Base-by-base conservation (phyloP, 305 asterid species). In the Plantago coronopus region DNA sequence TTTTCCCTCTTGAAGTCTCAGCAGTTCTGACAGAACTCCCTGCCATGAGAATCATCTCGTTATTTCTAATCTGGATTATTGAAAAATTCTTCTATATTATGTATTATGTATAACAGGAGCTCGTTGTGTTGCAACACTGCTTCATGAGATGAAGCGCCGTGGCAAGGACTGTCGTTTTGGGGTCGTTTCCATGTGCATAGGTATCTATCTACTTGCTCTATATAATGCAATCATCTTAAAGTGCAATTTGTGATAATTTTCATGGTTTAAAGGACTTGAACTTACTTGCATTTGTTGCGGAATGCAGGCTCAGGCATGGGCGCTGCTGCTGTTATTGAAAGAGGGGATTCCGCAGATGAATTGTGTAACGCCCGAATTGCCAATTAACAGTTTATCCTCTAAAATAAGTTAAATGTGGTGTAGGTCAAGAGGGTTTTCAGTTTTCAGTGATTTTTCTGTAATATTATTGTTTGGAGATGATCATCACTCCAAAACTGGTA, bases 101-200 rank as follows among this genome's bases (percentile, higher is more conserved):
- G 18, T 5, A 6, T 23, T 45, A 11, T 29, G 15, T 49, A 21
- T 67, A 34, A 59, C 75, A 87, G 97, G 98, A 65, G 95, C 96
- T 12, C 94, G 98, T 20, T 88, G 96, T 43, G 95, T 88, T 40
- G 88, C 90, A 43, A 91, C 98, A 5, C 61, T 91, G 38, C 86
- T 91, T 19, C 74, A 91, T 63, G 98, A 91, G 77, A 91, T 91
- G 98, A 88, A 86, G 76, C 91, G 96, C 0, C 83, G 95, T 61
- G 96, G 96, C 31, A 86, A 74, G 64, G 95, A 79, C 62, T 79
- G 91, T 63, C 91, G 95, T 48, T 91, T 72, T 76, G 98, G 98
- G 37, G 93, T 88, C 59, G 74, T 91, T 69, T 88, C 96, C 46
- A 91, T 91, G 98, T 91, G 96, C 84, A 91, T 91, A 79, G 96